Evolutionary conservation across 192 early-diverging fungal species (phyloP), one percentile per base, ranked within the genome.

Genomic region (Funneliformis geosporum): DNA sequence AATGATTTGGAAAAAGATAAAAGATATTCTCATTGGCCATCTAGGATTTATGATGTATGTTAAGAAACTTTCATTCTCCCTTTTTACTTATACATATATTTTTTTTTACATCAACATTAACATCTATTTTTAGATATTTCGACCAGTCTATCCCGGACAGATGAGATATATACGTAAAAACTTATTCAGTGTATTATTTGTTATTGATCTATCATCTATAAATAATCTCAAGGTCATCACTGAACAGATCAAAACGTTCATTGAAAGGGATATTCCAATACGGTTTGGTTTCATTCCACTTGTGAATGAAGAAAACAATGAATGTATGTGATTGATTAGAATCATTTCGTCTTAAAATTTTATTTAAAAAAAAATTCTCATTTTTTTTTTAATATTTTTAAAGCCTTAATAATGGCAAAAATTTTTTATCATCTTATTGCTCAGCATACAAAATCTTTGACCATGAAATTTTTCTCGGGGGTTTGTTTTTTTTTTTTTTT

Each of bases 1-100:
- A 99, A 98, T 82, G 94, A 99, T 83, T 83, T 99, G 25, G 96
- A 95, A 78, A 92, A 86, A 21, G 98, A 99, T 79, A 61, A 75
- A 0, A 87, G 91, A 16, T 99, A 98, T 83, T 75, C 83, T 2
- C 65, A 79, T 38, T 97, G 93, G 93, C 88, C 94, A 8, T 66
- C 78, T 4, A 82, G 87, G 18, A 43, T 94, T 16, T 78, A 72
- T 27, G 40, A 84, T 7, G 72, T 81, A 75, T 42, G 11, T 44
- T 8, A n/a, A 11, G 14, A n/a, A 2, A 8, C 21, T 75, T 40
- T 66, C 16, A 21, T 75, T 62, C 8, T 75, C 10, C n/a, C 39
- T 28, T 39, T 42, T 21, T 43, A 16, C 7, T 28, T 69, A 46
- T 27, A 23, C 64, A 71, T 55, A 23, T 11, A 40, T 79, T 8